These are phyloP conservation scores for Diaporthe caulivora DNA, from an alignment of 2,329 filamentous ascomycete genomes.

Conservation along the genomic window DNA sequence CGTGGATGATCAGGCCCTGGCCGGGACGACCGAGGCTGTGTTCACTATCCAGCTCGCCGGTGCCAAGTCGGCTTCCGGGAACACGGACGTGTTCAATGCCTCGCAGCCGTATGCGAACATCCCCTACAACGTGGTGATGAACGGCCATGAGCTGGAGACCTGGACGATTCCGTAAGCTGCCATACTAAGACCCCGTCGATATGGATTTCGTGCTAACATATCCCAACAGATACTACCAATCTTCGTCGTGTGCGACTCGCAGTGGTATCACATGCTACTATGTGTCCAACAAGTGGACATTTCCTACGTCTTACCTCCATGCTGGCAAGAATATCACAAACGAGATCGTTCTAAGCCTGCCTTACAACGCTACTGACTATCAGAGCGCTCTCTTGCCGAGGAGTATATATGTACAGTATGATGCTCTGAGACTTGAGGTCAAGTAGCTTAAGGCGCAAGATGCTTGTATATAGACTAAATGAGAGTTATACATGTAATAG, in stretches of 20 bases:
- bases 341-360: slow-evolving; percentile 68
- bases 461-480: background rate
- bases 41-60: slow-evolving; percentile 74
- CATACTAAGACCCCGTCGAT: no score
- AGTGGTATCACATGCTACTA: slow-evolving; percentile 73
- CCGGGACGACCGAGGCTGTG: slow-evolving; percentile 60
- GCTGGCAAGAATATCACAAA: slow-evolving; percentile 60
- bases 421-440: slow-evolving; percentile 72
- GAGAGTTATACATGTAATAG: background rate
- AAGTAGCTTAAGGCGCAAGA: slow-evolving; percentile 44
- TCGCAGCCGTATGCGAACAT: slow-evolving; percentile 66
- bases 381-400: slow-evolving; percentile 68
- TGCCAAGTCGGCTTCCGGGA: slow-evolving; percentile 72
- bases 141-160: slow-evolving; percentile 58
- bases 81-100: slow-evolving; percentile 70
- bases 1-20: slow-evolving; percentile 55
- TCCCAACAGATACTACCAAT: slow-evolving; percentile 63
- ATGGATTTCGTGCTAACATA: background rate
- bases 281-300: slow-evolving; percentile 69
- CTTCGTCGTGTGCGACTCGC: slow-evolving; percentile 70
- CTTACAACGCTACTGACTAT: slow-evolving; percentile 69
- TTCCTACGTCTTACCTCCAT: slow-evolving; percentile 62
- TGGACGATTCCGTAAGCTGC: slow-evolving; percentile 68
- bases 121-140: slow-evolving; percentile 58
- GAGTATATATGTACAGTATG: slow-evolving; percentile 74